Percentiles rank a stretch among this genome's conserved stretches.
Conservation (phyloP, 495 filamentous ascomycete genomes). For the Penicillium tannophilum region DNA sequence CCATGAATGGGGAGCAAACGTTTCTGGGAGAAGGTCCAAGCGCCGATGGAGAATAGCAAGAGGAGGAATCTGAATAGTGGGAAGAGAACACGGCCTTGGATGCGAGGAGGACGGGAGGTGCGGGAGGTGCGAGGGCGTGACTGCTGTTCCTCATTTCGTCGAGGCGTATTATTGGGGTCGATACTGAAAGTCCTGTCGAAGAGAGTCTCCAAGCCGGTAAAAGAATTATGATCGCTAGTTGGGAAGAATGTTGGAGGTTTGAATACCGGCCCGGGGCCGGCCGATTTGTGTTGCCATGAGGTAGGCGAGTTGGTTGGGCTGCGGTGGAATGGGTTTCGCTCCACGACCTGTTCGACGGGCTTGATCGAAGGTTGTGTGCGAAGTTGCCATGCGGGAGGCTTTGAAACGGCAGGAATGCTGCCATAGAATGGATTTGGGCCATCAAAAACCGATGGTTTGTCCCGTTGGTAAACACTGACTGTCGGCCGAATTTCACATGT, state of each 20-base stretch:
- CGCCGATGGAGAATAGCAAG: conserved; percentile 32
- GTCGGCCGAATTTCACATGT: conserved; percentile 50
- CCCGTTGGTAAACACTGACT: conserved; percentile 30
- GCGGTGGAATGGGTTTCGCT: conserved; percentile 43
- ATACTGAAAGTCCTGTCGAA: conserved; percentile 51
- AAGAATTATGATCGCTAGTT: conserved; percentile 39
- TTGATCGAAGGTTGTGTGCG: conserved; percentile 56
- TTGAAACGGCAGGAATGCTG: conserved; percentile 65
- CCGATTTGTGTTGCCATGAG: conserved; percentile 24
- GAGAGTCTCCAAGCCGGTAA: conserved; percentile 50
- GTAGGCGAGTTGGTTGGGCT: conserved; percentile 23
- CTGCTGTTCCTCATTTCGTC: conserved; percentile 18
- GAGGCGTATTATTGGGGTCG: conserved; percentile 37
- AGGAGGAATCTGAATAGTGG: conserved; percentile 38
- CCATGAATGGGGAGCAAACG: conserved; percentile 36
- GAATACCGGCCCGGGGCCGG: conserved; percentile 38
- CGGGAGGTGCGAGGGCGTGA: conserved; percentile 7
- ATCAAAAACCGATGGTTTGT: conserved; percentile 37
- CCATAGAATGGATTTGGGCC: conserved; percentile 61
- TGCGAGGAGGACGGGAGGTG: conserved; percentile 11
- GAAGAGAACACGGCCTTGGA: conserved; percentile 25
- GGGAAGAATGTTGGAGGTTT: conserved; percentile 56
- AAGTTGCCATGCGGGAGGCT: conserved; percentile 61
- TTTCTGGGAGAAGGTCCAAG: conserved; percentile 41
- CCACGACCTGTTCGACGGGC: conserved; percentile 37